These are phyloP conservation scores for Hordeum pubiflorum DNA, from an alignment of 202 grass and related monocot species.

Conservation along the genomic window DNA sequence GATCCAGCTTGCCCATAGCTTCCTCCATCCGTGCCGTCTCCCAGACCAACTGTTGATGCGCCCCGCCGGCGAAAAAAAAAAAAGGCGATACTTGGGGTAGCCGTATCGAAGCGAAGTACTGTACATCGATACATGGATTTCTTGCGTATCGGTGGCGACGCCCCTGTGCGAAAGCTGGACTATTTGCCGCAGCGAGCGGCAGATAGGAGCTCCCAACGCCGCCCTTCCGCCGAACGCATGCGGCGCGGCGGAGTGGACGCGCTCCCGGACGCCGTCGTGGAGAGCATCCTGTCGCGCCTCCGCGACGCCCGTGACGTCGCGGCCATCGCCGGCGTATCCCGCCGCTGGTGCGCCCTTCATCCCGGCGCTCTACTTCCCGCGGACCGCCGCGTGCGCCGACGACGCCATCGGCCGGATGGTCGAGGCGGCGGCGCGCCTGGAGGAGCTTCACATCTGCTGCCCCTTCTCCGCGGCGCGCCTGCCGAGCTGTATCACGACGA, in stretches of 20 bases:
- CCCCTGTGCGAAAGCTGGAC: too few relatives aligned
- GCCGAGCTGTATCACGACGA: constrained; percentile 34
- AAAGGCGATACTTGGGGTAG: too few relatives aligned
- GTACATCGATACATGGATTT: too few relatives aligned
- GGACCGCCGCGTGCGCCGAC: constrained; percentile 38
- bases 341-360: constrained; percentile 65
- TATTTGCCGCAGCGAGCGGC: too few relatives aligned
- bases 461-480: constrained; percentile 52
- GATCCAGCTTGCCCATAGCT: too few relatives aligned
- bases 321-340: constrained; percentile 56
- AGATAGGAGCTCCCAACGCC: too few relatives aligned
- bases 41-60: too few relatives aligned
- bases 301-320: constrained; percentile 71
- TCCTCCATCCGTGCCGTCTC: too few relatives aligned
- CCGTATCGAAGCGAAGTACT: too few relatives aligned
- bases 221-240: background rate
- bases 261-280: constrained; percentile 71
- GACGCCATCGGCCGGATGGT: constrained; percentile 63
- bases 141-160: too few relatives aligned
- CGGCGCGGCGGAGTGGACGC: constrained; percentile 39
- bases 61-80: too few relatives aligned
- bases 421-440: constrained; percentile 32
- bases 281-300: constrained; percentile 63
- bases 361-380: constrained; percentile 75
- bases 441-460: constrained; percentile 80